Evolutionary conservation across 495 filamentous ascomycete genomes (phyloP), one percentile per base, ranked within the genome.

Genomic region (Peziza echinospora): DNA sequence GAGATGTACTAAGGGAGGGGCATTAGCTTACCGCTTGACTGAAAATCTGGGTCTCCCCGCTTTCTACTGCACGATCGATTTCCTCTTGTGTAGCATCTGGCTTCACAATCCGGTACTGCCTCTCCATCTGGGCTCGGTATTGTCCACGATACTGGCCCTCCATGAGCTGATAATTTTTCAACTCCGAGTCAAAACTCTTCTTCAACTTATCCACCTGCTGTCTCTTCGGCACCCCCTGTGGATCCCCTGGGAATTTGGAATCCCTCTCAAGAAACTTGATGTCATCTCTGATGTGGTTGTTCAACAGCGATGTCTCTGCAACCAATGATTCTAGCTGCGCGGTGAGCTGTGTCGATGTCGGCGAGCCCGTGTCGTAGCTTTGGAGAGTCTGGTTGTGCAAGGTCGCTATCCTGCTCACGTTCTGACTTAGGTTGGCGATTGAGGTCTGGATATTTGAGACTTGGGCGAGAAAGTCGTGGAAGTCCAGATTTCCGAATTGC

Each of bases 81-180:
- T 82, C 75, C 10, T 61, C 60, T 44, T 80, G 76, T 24, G 67
- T 70, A 6, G 79, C 79, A 2, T 79, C 70, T 28, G 78, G 78
- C 59, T 83, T 82, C 47, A 84, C 77, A 54, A 83, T 82, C 28
- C 71, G 67, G 57, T 77, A 83, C 62, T 84, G 79, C 48, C 79
- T 70, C 45, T 71, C 67, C 56, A 82, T 80, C 61, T 80, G 76
- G 44, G 81, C 77, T 45, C 71, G 68, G 52, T 79, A 80, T 43
- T 75, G 64, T 52, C 68, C 63, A 52, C 71, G 67, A 63, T 79
- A 81, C n/a, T 62, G 63, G 41, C 65, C 61, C 65, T 84, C 79
- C 55, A 79, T 74, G 46, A 71, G 62, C 49, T 76, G 66, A 58
- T 74, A 83, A 26, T 65, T 68, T 51, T 72, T 65, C 49, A 84